A percentile compares a stretch with the other conserved stretches of the same genome.
Evolutionary conservation across 2,329 filamentous ascomycete genomes (phyloP).

Genomic region (Fusarium bactridioides): DNA sequence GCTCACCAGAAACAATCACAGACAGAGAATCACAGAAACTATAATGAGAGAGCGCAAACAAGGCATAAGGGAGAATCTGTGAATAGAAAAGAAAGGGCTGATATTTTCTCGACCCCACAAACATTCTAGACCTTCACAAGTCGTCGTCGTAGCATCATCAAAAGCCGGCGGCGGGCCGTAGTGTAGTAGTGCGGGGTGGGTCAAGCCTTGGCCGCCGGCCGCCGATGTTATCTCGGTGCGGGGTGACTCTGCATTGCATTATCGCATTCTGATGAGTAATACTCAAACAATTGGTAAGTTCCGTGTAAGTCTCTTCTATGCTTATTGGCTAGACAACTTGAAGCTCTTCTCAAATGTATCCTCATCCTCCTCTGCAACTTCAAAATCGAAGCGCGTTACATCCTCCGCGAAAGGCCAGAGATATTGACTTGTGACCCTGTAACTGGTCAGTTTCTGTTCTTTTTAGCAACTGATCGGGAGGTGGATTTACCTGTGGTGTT

Average conservation of each 20-base stretch:
- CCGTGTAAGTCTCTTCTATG: not conserved
- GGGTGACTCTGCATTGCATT: not conserved
- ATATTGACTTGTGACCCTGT: slow-evolving; percentile 59
- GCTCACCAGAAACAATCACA: not conserved
- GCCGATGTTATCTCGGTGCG: not conserved
- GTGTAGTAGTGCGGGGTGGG: not conserved
- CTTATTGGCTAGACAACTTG: not conserved
- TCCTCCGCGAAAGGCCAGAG: slow-evolving; percentile 63
- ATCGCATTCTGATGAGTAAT: slow-evolving; percentile 3
- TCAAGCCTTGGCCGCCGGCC: slow-evolving; percentile 17
- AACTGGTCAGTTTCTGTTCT: not conserved
- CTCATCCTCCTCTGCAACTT: slow-evolving; percentile 54
- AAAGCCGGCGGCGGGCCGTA: slow-evolving; percentile 15
- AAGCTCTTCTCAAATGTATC: slow-evolving; percentile 31
- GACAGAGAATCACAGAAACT: not conserved
- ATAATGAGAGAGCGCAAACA: not conserved
- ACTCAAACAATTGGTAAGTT: not conserved
- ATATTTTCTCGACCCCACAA: not conserved
- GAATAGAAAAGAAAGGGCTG: not conserved
- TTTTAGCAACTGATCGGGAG: fast-evolving
- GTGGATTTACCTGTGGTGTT: slow-evolving; percentile 56
- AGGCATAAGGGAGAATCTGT: not conserved
- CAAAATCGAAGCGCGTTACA: slow-evolving; percentile 62
- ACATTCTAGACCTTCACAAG: not conserved
- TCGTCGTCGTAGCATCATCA: not conserved